phyloP scores from a whole-genome alignment of 345 rosid species.

The Eucalyptus curtisii region DNA sequence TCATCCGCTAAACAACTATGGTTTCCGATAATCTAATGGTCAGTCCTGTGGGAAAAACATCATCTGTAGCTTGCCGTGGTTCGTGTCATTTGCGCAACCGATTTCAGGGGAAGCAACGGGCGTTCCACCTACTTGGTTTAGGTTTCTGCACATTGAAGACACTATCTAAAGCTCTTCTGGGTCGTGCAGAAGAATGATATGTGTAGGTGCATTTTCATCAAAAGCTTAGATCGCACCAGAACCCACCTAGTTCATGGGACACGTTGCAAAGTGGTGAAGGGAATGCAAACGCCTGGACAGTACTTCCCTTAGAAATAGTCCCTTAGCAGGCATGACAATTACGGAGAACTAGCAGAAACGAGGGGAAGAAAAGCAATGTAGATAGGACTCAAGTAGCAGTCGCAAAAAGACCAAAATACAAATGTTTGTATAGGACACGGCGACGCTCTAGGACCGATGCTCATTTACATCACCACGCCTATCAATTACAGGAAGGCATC shows the following conservation, averaged over 20 bases:
- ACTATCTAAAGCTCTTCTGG: neutral
- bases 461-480: neutral
- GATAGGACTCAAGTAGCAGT: neutral
- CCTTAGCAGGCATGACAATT: neutral
- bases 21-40: neutral
- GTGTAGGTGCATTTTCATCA: neutral
- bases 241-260: neutral
- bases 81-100: neutral
- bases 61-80: neutral
- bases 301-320: neutral
- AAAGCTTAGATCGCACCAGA: neutral
- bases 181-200: neutral
- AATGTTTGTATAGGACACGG: neutral
- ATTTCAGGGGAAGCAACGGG: neutral
- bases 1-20: neutral
- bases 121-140: neutral
- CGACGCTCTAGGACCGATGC: neutral
- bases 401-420: neutral
- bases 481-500: conserved; percentile 70
- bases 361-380: neutral
- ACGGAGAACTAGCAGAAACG: neutral
- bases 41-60: neutral
- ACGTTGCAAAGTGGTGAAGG: neutral
- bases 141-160: neutral
- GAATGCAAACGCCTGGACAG: neutral